phyloP scores from a whole-genome alignment of 495 filamentous ascomycete species.

The Penicillium cinerascens region DNA sequence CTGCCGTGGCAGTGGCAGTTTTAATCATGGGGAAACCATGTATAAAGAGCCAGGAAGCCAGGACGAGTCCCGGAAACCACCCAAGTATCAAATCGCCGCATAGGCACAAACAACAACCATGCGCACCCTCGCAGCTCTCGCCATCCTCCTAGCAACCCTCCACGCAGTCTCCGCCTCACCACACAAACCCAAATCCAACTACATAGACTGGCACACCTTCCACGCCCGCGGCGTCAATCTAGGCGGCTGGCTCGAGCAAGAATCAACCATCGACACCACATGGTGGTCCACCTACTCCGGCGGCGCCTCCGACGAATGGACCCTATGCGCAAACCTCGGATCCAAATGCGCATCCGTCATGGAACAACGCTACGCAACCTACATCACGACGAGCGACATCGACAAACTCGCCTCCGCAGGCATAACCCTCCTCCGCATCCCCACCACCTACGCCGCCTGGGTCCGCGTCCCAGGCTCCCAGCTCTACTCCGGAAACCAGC shows the following conservation, averaged over 20 bases:
- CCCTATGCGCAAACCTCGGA: constrained; percentile 25
- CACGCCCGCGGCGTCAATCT: constrained; percentile 29
- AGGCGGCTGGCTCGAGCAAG: constrained; percentile 34
- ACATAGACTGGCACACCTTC: constrained; percentile 28
- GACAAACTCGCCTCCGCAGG: constrained; percentile 23
- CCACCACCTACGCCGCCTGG: constrained; percentile 28
- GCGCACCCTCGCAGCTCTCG: not conserved
- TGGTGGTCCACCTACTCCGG: constrained; percentile 25
- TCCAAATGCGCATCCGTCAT: constrained; percentile 20
- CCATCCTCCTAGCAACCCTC: not conserved
- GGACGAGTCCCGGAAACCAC: too few relatives aligned
- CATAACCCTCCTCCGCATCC: constrained; percentile 29
- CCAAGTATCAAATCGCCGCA: too few relatives aligned
- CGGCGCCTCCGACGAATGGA: constrained; percentile 30
- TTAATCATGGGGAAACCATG: too few relatives aligned
- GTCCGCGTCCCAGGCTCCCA: constrained; percentile 27
- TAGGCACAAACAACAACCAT: not conserved
- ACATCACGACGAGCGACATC: constrained; percentile 26
- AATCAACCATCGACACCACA: constrained; percentile 27
- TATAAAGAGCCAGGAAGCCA: too few relatives aligned
- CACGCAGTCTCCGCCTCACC: not conserved
- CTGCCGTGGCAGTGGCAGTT: too few relatives aligned
- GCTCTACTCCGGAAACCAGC: constrained; percentile 29
- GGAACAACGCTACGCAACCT: constrained; percentile 30
- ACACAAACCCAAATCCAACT: not conserved